Base-by-base conservation (phyloP, 495 filamentous ascomycete species). In the Xylaria cubensis region DNA sequence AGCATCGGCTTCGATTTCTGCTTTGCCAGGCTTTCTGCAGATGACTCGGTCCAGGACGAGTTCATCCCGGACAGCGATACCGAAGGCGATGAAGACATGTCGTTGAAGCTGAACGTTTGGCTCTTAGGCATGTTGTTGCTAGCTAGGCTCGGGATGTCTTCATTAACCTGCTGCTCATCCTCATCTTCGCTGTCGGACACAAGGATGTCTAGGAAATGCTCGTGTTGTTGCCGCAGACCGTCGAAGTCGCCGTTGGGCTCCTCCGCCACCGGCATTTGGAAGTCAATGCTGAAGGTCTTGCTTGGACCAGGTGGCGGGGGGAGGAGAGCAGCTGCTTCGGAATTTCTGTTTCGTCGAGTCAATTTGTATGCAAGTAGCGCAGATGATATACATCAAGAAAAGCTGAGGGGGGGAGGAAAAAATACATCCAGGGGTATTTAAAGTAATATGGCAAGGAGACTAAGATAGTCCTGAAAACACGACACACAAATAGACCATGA, bases 231-330 rank as follows among this genome's bases (percentile, higher is more conserved):
- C 26, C 80, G 75, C 56, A 86, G 73, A 7, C 73, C 61, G 21
- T 84, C 82, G 42, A 85, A 75, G 68, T 74, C 72, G 69, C 80
- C 78, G 42, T 70, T 64, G 6, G 78, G 69, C 53, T 82, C 81
- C 4, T 76, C 76, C 24, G 74, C 76, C 26, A 67, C 65, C 0
- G 80, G 76, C 76, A 85, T 81, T 48, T 81, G 74, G 67, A 86
- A 84, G 79, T 86, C 83, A 74, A 86, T 86, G 59, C 82, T 85
- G 71, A 86, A 86, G 44, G 83, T 86, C 73, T 82, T 82, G 72
- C 82, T 83, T 7, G 84, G 84, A 6, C 80, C 81, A n/a, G 82
- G 74, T 2, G 80, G 79, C 12, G 80, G 77, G 17, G 75, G 75
- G 12, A 74, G 75, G 3, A 74, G 75, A 2, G 44, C 15, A 21